Evolutionary conservation across 2,329 filamentous ascomycete genomes (phyloP).

Genomic region (Monilinia vaccinii-corymbosi): DNA sequence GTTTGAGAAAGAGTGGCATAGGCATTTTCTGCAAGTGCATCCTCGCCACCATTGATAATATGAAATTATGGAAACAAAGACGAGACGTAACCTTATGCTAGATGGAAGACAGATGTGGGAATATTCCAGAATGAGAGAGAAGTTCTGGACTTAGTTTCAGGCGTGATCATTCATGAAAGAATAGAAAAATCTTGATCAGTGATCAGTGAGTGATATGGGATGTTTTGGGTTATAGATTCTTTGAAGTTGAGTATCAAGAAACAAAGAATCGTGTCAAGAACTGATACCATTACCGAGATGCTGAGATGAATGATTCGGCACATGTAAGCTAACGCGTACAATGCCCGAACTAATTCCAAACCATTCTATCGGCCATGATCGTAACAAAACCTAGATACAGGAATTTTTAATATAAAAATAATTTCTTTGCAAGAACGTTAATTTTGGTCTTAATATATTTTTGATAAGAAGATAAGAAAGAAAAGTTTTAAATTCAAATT

Average conservation of each 20-base stretch:
- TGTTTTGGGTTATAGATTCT: background rate
- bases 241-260: background rate
- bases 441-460: too few species aligned
- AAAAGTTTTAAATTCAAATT: too few species aligned
- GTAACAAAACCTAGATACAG: too few species aligned
- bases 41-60: background rate
- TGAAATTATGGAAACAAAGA: background rate
- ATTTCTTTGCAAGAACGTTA: too few species aligned
- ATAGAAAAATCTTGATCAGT: background rate
- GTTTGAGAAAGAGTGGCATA: background rate
- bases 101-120: background rate
- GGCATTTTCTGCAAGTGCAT: background rate
- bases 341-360: too few species aligned
- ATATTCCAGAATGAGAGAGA: background rate
- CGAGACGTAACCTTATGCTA: background rate
- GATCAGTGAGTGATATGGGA: too few species aligned
- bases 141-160: too few species aligned
- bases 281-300: background rate
- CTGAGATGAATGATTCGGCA: background rate
- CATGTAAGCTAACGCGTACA: too few species aligned
- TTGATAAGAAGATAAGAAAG: too few species aligned
- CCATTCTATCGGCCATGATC: too few species aligned
- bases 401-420: too few species aligned
- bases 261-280: background rate
- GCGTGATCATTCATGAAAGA: background rate